Evolutionary conservation across 345 rosid species (phyloP), one percentile per base, ranked within the genome.

Genomic region (Gossypium herbaceum): DNA sequence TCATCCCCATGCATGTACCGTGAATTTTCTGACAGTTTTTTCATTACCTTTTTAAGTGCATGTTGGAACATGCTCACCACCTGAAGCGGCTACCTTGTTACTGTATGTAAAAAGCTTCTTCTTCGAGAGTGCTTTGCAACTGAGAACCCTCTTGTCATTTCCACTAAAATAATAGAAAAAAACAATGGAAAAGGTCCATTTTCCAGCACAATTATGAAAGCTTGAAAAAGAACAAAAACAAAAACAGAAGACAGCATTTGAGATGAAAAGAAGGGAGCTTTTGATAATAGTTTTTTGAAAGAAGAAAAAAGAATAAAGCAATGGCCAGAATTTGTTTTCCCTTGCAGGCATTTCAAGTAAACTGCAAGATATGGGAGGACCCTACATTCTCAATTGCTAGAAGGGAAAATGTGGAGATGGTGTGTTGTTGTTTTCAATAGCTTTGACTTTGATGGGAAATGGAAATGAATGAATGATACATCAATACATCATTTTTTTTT

Each of bases 101-200:
- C 52, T 67, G 34, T 12, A 45, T 12, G n/a, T 45, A 29, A 71
- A 67, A 67, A 34, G 55, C 1, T 9, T 29, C 7, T 39, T 54
- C 12, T 0, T 29, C 12, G 44, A 66, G 56, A 70, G 12, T n/a
- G 52, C 19, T 41, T 72, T 41, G 56, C 43, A 59, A n/a, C 29
- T 43, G 41, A 72, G 52, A 63, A 45, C 61, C 1, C 29, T 44
- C 48, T 65, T 34, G 68, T 73, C 29, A 65, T n/a, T 19, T 25
- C 12, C 6, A 9, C 52, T 25, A 60, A 17, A 9, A 60, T 75
- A 12, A 34, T 34, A 34, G 7, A 34, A 34, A 59, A 74, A 7
- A 34, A 62, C 77, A 81, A 56, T 11, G 9, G 17, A 78, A 57
- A 67, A 68, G 85, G 83, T 83, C 85, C 78, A 68, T 80, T 43